Base-by-base conservation (phyloP, 164 flowering plant species). In the Umbilicus rupestris region DNA sequence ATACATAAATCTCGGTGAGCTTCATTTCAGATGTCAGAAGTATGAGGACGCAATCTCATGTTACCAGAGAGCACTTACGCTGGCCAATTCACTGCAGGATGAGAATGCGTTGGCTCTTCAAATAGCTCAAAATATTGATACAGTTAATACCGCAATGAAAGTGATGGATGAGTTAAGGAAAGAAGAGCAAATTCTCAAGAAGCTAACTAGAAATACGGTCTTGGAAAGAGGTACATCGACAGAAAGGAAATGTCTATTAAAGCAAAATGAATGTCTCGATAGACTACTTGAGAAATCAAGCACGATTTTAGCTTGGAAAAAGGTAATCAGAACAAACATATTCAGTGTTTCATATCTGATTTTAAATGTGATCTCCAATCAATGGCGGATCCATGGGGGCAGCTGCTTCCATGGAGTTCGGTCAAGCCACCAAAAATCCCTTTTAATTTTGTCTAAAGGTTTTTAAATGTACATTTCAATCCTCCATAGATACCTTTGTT, bases 71-170 rank as follows among this genome's bases (percentile, higher is more conserved):
- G 97, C 97, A 19, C 86, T 78, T 79, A 75, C 78, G 33, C 79
- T 92, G 63, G 97, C 94, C 50, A 84, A 70, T 65, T 76, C 90
- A 57, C 76, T 95, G 96, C 92, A 92, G 79, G 99, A 92, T 78
- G 97, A 95, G 75, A 84, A 84, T 81, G 87, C 84, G 57, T 77
- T 95, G 71, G 86, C 73, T 14, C 69, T 62, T 41, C 89, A 87
- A 65, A 86, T 87, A 58, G 62, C 76, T 55, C 79, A 84, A 60
- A 92, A 95, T 75, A 84, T 92, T 70, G 65, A 64, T 39, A 83
- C 72, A 45, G 87, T 87, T 39, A 77, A 81, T 60, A 74, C 81
- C 78, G 92, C 94, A 58, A 75, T 64, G 3, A 73, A 78, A 70
- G 94, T 83, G 55, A 72, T 85, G 85, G 80, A 72, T 20, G 94